Conservation (phyloP, 305 asterid species). For the Fraxinus ornus region DNA sequence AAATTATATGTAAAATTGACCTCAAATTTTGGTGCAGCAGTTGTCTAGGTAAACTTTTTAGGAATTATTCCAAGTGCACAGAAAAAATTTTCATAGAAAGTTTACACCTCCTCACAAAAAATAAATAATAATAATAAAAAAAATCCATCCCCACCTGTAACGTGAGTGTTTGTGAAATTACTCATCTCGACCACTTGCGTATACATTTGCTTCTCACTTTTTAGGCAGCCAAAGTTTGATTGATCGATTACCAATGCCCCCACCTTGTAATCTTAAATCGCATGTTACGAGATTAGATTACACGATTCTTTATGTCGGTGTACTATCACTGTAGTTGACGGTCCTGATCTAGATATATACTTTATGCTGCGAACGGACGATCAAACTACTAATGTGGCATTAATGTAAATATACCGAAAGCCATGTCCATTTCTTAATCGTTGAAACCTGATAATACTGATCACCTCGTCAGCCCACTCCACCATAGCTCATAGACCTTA, state of each 20-base stretch:
- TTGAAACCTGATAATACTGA: conserved; percentile 25
- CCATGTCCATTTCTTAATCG: neutral
- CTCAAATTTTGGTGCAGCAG: too few relatives aligned
- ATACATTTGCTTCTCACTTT: too few relatives aligned
- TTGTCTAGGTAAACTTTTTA: too few relatives aligned
- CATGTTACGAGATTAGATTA: neutral
- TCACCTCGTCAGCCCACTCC: conserved; percentile 29
- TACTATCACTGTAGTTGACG: neutral
- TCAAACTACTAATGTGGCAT: conserved; percentile 27
- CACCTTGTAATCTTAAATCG: neutral
- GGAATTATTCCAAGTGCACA: too few relatives aligned
- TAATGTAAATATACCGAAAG: conserved; percentile 23
- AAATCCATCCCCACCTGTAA: too few relatives aligned
- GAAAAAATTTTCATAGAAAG: too few relatives aligned
- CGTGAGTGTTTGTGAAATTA: too few relatives aligned
- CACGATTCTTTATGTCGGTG: neutral
- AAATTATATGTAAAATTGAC: too few relatives aligned
- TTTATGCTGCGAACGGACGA: conserved; percentile 17
- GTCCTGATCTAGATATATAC: neutral
- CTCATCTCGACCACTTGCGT: too few relatives aligned
- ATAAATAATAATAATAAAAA: too few relatives aligned
- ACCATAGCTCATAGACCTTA: conserved; percentile 11
- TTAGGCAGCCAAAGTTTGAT: neutral
- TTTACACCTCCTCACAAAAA: too few relatives aligned
- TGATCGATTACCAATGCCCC: neutral